Evolutionary conservation across 192 early-diverging fungal species (phyloP).

Genomic region (Allomyces macrogynus): DNA sequence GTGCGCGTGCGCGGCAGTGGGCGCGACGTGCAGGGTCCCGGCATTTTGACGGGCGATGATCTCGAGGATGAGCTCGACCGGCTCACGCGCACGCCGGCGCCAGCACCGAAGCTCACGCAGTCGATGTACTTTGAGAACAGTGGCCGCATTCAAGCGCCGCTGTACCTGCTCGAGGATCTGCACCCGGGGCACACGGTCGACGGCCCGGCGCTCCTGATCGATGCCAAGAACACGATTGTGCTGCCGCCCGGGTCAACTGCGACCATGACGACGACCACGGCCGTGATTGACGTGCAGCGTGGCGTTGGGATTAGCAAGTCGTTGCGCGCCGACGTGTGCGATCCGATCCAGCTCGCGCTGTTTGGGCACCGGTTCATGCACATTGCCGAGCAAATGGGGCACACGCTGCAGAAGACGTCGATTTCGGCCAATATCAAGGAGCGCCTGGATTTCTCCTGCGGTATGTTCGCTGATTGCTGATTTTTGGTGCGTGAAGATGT

Average conservation of each 20-base stretch:
- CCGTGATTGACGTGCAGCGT: conserved; percentile 12
- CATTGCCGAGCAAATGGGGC: conserved; percentile 95
- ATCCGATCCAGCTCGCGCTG: conserved; percentile 78
- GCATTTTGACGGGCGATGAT: conserved; percentile 3
- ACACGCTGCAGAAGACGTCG: conserved; percentile 79
- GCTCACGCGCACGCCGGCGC: conserved; percentile 1
- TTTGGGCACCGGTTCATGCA: conserved; percentile 94
- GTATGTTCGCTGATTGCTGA: conserved; percentile 43
- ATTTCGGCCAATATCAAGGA: conserved; percentile 97
- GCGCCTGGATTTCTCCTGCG: conserved; percentile 91
- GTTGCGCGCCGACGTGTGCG: no score
- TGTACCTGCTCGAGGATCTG: conserved; percentile 45
- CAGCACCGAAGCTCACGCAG: conserved; percentile 15
- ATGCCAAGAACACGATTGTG: conserved; percentile 68
- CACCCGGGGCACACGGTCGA: conserved; percentile 38
- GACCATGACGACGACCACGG: conserved; percentile 35
- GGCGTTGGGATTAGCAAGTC: no score
- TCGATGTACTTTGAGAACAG: conserved; percentile 61
- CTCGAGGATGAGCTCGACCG: conserved; percentile 30
- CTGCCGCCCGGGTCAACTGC: conserved; percentile 65
- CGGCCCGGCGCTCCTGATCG: conserved; percentile 82
- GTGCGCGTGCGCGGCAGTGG: conserved; percentile 78
- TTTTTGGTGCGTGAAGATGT: conserved; percentile 6
- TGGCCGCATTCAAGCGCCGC: conserved; percentile 40
- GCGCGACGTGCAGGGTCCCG: conserved; percentile 11